A percentile compares a stretch with the other conserved stretches of the same genome.
phyloP scores from a whole-genome alignment of 441 rosid genomes.

The Gossypium laxum region DNA sequence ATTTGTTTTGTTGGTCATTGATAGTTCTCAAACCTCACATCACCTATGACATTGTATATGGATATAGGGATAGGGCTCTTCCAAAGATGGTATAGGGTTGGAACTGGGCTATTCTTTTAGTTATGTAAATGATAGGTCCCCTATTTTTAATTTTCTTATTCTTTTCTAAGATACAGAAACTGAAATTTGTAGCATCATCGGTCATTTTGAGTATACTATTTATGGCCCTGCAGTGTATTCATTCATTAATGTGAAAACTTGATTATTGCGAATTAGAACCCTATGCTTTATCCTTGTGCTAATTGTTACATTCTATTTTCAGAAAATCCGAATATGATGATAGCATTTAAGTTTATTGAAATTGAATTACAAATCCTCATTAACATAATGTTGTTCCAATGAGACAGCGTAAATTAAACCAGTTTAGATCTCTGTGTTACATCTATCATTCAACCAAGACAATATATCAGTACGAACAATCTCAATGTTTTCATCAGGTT shows the following conservation, averaged over 20 bases:
- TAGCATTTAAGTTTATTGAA: background rate
- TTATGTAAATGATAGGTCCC: conserved; percentile 24
- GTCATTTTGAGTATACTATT: background rate
- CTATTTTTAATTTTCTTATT: background rate
- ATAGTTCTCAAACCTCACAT: background rate
- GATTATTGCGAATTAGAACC: background rate
- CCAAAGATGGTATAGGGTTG: background rate
- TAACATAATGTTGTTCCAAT: background rate
- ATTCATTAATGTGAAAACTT: background rate
- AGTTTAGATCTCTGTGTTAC: conserved; percentile 19
- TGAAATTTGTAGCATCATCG: background rate
- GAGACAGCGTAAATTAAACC: background rate
- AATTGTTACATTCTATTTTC: background rate
- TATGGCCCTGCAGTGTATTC: background rate
- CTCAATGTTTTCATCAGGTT: conserved; percentile 50
- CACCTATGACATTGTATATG: conserved; percentile 17
- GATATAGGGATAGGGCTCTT: background rate
- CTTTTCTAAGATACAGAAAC: background rate
- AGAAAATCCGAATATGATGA: background rate
- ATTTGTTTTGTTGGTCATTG: background rate
- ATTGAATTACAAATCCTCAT: background rate
- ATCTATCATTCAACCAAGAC: conserved; percentile 51
- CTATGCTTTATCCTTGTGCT: background rate
- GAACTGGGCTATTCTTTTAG: conserved; percentile 8
- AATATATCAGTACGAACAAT: conserved; percentile 46